phyloP scores from a whole-genome alignment of 2,329 filamentous ascomycete species.

The Hypoxylon sp. region DNA sequence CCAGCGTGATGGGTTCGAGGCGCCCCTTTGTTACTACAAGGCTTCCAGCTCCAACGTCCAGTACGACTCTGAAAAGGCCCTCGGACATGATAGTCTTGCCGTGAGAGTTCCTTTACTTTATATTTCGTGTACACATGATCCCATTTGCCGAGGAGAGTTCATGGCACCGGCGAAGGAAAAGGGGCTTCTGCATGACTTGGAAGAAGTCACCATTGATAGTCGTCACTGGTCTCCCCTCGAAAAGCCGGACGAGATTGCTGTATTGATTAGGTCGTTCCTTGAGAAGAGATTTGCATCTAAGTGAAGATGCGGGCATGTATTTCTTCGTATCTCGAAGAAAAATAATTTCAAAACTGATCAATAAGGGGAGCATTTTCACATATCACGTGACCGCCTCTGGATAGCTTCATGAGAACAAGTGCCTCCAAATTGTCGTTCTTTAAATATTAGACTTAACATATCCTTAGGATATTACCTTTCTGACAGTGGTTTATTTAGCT shows the following conservation, averaged over 20 bases:
- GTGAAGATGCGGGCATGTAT: background rate
- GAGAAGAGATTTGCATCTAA: constrained; percentile 13
- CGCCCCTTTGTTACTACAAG: constrained; percentile 52
- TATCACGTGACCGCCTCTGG: too few relatives aligned
- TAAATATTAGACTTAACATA: too few relatives aligned
- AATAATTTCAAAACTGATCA: too few relatives aligned
- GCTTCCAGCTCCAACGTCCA: constrained; percentile 43
- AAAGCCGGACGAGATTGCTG: constrained; percentile 44
- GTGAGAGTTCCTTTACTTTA: constrained; percentile 1
- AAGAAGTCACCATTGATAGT: constrained; percentile 47
- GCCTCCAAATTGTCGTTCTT: too few relatives aligned
- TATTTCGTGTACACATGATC: constrained; percentile 2
- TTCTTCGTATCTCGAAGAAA: too few relatives aligned
- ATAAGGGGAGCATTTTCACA: too few relatives aligned
- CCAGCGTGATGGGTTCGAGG: constrained; percentile 50
- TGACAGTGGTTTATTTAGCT: too few relatives aligned
- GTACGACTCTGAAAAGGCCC: constrained; percentile 42
- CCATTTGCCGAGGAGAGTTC: constrained; percentile 47
- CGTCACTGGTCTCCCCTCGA: constrained; percentile 55
- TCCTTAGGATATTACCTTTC: too few relatives aligned
- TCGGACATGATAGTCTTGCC: constrained; percentile 43
- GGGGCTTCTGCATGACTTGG: constrained; percentile 50
- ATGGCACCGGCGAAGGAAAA: constrained; percentile 42
- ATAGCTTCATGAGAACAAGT: too few relatives aligned
- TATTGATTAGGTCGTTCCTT: constrained; percentile 21